These are phyloP conservation scores for Themeda triandra DNA, from an alignment of 176 grass and related monocot genomes.

Conservation along the genomic window DNA sequence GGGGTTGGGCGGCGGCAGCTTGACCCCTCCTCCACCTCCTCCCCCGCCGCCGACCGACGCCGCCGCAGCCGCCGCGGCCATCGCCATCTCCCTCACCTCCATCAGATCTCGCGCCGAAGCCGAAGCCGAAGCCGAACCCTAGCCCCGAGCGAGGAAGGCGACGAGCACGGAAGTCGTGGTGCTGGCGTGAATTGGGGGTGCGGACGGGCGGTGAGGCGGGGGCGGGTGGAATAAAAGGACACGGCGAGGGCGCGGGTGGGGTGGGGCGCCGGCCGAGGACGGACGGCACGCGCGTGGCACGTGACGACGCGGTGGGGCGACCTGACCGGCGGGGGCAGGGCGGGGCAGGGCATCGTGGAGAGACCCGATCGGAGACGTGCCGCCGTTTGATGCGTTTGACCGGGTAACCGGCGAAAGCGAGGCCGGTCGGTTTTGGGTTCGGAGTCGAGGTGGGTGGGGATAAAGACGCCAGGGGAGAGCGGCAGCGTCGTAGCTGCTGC, in stretches of 20 bases:
- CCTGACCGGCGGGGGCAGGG: slow-evolving; percentile 34
- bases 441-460: slow-evolving; percentile 16
- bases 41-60: slow-evolving; percentile 15
- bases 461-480: background rate
- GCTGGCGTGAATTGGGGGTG: slow-evolving; percentile 19
- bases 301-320: slow-evolving; percentile 43
- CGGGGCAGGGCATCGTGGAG: slow-evolving; percentile 37
- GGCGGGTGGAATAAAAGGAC: slow-evolving; percentile 50
- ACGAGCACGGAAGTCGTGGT: slow-evolving; percentile 4
- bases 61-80: slow-evolving; percentile 23
- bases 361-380: slow-evolving; percentile 61
- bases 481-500: slow-evolving; percentile 12
- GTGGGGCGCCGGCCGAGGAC: slow-evolving; percentile 46
- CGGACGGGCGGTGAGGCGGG: slow-evolving; percentile 16
- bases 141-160: background rate
- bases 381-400: slow-evolving; percentile 89
- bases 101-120: slow-evolving; percentile 29
- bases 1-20: slow-evolving; percentile 64
- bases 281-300: slow-evolving; percentile 52
- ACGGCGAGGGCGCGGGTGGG: background rate
- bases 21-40: slow-evolving; percentile 16
- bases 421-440: slow-evolving; percentile 36
- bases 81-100: slow-evolving; percentile 49
- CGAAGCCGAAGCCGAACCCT: slow-evolving; percentile 6
- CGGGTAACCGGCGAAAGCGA: slow-evolving; percentile 56